phyloP scores from a whole-genome alignment of 768 basidiomycete genomes.

The Ramaria sp. region DNA sequence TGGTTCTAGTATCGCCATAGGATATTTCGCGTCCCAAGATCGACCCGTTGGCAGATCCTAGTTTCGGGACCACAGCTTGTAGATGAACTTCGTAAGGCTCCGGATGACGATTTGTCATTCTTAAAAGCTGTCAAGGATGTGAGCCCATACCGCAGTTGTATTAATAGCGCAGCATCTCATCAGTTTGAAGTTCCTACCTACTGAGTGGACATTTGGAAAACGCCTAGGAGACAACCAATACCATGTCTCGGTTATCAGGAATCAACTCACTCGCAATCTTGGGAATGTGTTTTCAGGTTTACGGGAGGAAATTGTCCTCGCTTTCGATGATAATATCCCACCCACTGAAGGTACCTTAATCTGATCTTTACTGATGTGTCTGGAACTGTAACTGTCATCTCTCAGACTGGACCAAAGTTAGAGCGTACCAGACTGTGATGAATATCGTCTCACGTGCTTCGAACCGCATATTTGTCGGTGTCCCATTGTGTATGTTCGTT shows the following conservation, averaged over 20 bases:
- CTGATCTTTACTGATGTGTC: neutral
- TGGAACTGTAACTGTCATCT: neutral
- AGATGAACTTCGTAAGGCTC: constrained; percentile 11
- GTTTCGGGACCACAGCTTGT: constrained; percentile 24
- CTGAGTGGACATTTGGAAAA: constrained; percentile 27
- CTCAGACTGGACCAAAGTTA: constrained; percentile 24
- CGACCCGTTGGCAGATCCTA: constrained; percentile 33
- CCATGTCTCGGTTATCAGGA: constrained; percentile 21
- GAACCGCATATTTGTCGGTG: constrained; percentile 39
- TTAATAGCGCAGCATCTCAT: neutral
- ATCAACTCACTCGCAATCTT: constrained; percentile 28
- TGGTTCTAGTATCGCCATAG: constrained; percentile 11
- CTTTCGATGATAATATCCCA: constrained; percentile 30
- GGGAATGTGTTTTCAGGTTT: constrained; percentile 28
- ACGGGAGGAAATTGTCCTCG: constrained; percentile 30
- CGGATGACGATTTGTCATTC: constrained; percentile 11
- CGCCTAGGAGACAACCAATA: constrained; percentile 20
- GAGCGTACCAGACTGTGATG: constrained; percentile 17
- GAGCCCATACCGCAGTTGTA: neutral
- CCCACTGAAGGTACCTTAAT: constrained; percentile 8
- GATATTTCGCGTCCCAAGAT: constrained; percentile 32
- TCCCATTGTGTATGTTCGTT: constrained; percentile 31
- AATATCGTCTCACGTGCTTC: constrained; percentile 29
- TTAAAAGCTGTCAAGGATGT: constrained; percentile 2
- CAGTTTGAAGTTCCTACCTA: constrained; percentile 22